phyloP scores from a whole-genome alignment of 345 rosid genomes.

The Eucalyptus melliodora region DNA sequence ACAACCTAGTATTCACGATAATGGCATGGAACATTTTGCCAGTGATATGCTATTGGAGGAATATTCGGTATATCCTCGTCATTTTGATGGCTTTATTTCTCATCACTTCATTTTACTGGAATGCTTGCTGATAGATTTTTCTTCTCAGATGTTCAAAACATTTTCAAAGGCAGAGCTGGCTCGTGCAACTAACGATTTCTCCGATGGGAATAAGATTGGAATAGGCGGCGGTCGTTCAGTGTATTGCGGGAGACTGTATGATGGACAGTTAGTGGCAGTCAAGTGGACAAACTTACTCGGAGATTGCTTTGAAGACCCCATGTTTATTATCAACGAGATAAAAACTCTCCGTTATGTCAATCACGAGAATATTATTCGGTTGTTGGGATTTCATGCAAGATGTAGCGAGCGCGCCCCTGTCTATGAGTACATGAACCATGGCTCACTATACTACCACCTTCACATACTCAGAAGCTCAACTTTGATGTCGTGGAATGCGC shows the following conservation, averaged over 20 bases:
- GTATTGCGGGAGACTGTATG: too few species aligned
- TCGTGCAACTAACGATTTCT: too few species aligned
- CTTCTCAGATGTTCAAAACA: too few species aligned
- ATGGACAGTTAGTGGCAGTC: too few species aligned
- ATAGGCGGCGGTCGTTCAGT: too few species aligned
- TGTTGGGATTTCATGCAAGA: neutral
- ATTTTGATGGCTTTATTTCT: neutral
- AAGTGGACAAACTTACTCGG: too few species aligned
- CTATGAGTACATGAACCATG: neutral
- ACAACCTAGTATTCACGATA: neutral
- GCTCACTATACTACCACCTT: neutral
- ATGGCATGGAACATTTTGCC: neutral
- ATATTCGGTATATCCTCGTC: neutral
- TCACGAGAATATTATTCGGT: too few species aligned
- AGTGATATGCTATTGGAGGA: neutral
- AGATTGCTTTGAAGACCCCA: too few species aligned
- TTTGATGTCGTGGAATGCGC: neutral
- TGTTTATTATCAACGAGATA: too few species aligned
- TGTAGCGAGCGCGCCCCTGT: neutral
- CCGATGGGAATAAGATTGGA: too few species aligned
- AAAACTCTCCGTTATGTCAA: too few species aligned
- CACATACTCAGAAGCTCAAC: neutral
- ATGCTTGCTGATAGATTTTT: neutral
- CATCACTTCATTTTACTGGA: neutral
- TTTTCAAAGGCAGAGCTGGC: too few species aligned